These are phyloP conservation scores for Erythrophleum fordii DNA, from an alignment of 306 rosid genomes.

Conservation along the genomic window DNA sequence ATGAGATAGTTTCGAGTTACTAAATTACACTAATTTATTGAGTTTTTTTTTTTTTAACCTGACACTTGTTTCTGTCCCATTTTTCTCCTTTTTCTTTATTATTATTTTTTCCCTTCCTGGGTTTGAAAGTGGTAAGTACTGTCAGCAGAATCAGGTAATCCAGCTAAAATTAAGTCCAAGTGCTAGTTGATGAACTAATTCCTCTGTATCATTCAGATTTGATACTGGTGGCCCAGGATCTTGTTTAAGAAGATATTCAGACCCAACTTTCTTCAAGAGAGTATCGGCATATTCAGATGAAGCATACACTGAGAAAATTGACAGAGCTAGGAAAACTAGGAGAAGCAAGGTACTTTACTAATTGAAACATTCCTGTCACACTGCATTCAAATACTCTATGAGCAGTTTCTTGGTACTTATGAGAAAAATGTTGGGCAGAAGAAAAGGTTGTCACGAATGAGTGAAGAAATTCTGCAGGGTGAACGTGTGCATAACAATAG, in stretches of 20 bases:
- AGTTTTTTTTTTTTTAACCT: slow-evolving; percentile 15
- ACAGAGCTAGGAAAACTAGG: slow-evolving; percentile 70
- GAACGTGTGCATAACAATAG: slow-evolving; percentile 58
- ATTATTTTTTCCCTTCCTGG: background rate
- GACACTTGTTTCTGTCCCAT: background rate
- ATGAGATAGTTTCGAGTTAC: background rate
- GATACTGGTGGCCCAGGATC: slow-evolving; percentile 94
- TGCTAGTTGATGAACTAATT: slow-evolving; percentile 31
- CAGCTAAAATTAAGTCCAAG: slow-evolving; percentile 37
- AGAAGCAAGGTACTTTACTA: slow-evolving; percentile 66
- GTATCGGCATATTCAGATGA: slow-evolving; percentile 61
- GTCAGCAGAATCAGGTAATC: slow-evolving; percentile 2
- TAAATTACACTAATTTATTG: slow-evolving; percentile 5
- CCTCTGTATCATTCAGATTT: slow-evolving; percentile 59
- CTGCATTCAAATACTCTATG: slow-evolving; percentile 25
- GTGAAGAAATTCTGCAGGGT: slow-evolving; percentile 55
- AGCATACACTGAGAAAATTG: slow-evolving; percentile 57
- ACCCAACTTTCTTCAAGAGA: slow-evolving; percentile 88
- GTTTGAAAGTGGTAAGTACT: slow-evolving; percentile 31
- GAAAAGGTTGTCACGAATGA: slow-evolving; percentile 62
- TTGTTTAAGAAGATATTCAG: slow-evolving; percentile 92
- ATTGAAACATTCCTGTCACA: slow-evolving; percentile 32
- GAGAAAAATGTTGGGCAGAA: slow-evolving; percentile 68
- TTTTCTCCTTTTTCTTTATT: background rate
- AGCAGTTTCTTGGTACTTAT: slow-evolving; percentile 38